Conservation (phyloP, 2,329 filamentous ascomycete species). For the Volutella citrinella region DNA sequence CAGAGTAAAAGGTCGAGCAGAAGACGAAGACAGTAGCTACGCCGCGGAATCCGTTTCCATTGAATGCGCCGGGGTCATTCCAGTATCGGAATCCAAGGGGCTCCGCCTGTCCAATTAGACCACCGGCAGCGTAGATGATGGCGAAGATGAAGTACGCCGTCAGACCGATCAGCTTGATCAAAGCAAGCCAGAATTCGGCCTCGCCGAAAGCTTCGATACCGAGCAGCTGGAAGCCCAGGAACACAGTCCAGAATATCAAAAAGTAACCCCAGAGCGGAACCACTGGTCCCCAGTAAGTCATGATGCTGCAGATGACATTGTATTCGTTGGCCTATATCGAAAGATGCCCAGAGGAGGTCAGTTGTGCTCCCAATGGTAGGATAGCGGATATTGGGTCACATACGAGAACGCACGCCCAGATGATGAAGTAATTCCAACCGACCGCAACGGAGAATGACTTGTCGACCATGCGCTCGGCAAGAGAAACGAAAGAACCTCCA, state of each 20-base stretch:
- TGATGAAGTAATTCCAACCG: slow-evolving; percentile 70
- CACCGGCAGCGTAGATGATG: slow-evolving; percentile 68
- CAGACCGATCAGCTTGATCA: slow-evolving; percentile 68
- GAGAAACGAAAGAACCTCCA: slow-evolving; percentile 67
- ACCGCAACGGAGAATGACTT: slow-evolving; percentile 66
- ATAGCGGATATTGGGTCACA: too few species aligned
- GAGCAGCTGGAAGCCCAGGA: slow-evolving; percentile 66
- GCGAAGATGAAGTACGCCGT: slow-evolving; percentile 72
- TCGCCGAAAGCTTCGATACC: slow-evolving; percentile 75
- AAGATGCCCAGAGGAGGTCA: too few species aligned
- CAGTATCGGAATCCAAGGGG: slow-evolving; percentile 69
- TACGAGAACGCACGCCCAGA: slow-evolving; percentile 63
- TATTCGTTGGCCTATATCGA: slow-evolving; percentile 74
- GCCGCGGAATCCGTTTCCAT: slow-evolving; percentile 62
- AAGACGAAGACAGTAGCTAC: slow-evolving; percentile 66
- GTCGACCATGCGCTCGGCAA: slow-evolving; percentile 69
- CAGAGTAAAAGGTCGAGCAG: slow-evolving; percentile 68
- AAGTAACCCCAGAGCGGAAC: slow-evolving; percentile 67
- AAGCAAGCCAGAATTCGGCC: slow-evolving; percentile 75
- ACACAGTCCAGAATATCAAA: slow-evolving; percentile 70
- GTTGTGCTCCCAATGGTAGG: too few species aligned
- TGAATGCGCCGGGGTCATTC: slow-evolving; percentile 67
- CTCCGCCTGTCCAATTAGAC: slow-evolving; percentile 55
- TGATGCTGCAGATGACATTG: slow-evolving; percentile 64
- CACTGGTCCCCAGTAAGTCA: slow-evolving; percentile 62